Evolutionary conservation across 192 early-diverging fungal genomes (phyloP).

Genomic region (Thamnidium elegans): DNA sequence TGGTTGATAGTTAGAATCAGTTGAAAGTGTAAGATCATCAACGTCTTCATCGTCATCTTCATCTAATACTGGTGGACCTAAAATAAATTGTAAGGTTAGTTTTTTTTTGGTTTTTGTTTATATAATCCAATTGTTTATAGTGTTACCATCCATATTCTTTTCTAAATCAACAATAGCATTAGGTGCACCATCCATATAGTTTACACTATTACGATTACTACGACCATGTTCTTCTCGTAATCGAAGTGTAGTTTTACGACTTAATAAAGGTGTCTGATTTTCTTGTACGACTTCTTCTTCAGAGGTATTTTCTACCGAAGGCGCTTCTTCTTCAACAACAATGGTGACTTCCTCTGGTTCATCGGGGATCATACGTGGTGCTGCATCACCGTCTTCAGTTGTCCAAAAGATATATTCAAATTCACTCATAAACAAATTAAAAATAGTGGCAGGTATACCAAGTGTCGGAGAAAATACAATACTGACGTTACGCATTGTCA

Average conservation of each 20-base stretch:
- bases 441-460: slow-evolving; percentile 89
- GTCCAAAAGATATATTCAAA: slow-evolving; percentile 85
- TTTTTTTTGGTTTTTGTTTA: too few relatives aligned
- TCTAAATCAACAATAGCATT: slow-evolving; percentile 42
- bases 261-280: not conserved
- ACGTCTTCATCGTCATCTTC: slow-evolving; percentile 39
- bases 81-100: not conserved
- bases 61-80: slow-evolving; percentile 16
- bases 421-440: slow-evolving; percentile 87
- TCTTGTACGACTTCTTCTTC: slow-evolving; percentile 5
- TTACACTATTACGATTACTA: slow-evolving; percentile 47
- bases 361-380: slow-evolving; percentile 6
- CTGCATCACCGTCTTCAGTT: slow-evolving; percentile 53
- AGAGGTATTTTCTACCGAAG: not conserved
- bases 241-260: slow-evolving; percentile 21
- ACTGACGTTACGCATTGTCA: slow-evolving; percentile 94
- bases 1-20: not conserved
- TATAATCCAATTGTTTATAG: not conserved
- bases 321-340: slow-evolving; percentile 14
- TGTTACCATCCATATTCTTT: slow-evolving; percentile 31
- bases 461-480: slow-evolving; percentile 97
- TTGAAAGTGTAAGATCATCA: slow-evolving; percentile 22
- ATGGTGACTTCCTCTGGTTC: not conserved
- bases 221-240: slow-evolving; percentile 30
- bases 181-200: slow-evolving; percentile 44